phyloP scores from a whole-genome alignment of 2,329 filamentous ascomycete species.

The Ceratocystis ficicola region DNA sequence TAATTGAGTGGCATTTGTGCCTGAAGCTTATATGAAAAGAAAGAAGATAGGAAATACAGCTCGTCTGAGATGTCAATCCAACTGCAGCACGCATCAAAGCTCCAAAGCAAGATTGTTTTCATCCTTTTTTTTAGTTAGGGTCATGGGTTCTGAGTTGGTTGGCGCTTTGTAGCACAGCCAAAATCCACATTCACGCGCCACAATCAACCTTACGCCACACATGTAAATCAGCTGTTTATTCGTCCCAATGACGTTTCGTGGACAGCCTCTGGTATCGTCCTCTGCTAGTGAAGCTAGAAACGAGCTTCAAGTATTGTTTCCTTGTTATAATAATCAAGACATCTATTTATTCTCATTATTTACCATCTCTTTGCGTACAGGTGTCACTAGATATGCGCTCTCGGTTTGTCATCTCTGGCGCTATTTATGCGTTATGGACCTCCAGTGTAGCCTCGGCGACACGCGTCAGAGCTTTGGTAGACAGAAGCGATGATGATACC shows the following conservation, averaged over 20 bases:
- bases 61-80: not conserved
- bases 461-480: constrained; percentile 23
- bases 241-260: not conserved
- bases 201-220: not conserved
- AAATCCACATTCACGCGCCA: constrained; percentile 9
- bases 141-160: not conserved
- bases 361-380: not conserved
- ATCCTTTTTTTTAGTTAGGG: not conserved
- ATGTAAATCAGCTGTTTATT: not conserved
- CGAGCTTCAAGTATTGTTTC: not conserved
- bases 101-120: not conserved
- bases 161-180: not conserved
- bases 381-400: constrained; percentile 16
- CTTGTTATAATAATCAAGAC: not conserved
- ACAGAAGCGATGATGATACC: constrained; percentile 45
- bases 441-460: constrained; percentile 27
- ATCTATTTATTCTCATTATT: not conserved
- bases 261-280: not conserved
- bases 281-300: not conserved
- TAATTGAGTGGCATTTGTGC: not conserved
- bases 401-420: constrained; percentile 11
- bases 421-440: constrained; percentile 14
- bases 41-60: not conserved
- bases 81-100: not conserved
- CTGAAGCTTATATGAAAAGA: not conserved